Evolutionary conservation across 139 green algal genomes (phyloP).

Genomic region (Volvox africanus): DNA sequence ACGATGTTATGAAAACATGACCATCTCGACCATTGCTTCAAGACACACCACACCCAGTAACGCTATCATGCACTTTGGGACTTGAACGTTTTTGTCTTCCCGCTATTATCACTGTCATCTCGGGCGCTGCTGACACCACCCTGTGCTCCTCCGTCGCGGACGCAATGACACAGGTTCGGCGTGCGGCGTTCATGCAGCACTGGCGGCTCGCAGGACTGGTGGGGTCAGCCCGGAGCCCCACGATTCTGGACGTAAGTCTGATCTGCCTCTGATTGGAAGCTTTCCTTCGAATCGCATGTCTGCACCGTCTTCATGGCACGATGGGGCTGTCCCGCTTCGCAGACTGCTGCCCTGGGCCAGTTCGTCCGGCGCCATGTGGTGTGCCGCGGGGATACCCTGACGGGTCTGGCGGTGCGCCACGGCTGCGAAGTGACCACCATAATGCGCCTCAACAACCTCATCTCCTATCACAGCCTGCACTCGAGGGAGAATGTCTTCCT

Average conservation of each 20-base stretch:
- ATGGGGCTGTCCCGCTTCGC: background rate
- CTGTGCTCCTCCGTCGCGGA: too few relatives aligned
- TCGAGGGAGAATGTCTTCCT: slow-evolving; percentile 58
- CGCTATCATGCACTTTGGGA: too few relatives aligned
- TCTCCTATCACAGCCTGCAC: slow-evolving; percentile 56
- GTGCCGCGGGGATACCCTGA: slow-evolving; percentile 45
- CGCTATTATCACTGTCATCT: too few relatives aligned
- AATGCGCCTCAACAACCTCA: slow-evolving; percentile 66
- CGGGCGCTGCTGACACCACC: too few relatives aligned
- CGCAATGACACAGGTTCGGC: slow-evolving; percentile 48
- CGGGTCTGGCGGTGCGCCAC: slow-evolving; percentile 64
- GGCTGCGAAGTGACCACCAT: slow-evolving; percentile 42
- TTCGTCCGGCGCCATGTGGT: slow-evolving; percentile 53
- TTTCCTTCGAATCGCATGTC: too few relatives aligned
- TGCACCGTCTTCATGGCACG: too few relatives aligned
- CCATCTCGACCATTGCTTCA: too few relatives aligned
- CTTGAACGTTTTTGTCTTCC: too few relatives aligned
- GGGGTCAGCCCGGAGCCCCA: slow-evolving; percentile 21
- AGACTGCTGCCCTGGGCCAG: slow-evolving; percentile 46
- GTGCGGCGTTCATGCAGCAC: slow-evolving; percentile 44
- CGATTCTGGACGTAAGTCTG: slow-evolving; percentile 46
- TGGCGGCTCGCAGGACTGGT: slow-evolving; percentile 46
- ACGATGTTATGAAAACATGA: too few relatives aligned
- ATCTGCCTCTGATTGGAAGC: background rate
- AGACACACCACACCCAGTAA: too few relatives aligned